Base-by-base conservation (phyloP, 116 monocot species). In the Posidonia oceanica region DNA sequence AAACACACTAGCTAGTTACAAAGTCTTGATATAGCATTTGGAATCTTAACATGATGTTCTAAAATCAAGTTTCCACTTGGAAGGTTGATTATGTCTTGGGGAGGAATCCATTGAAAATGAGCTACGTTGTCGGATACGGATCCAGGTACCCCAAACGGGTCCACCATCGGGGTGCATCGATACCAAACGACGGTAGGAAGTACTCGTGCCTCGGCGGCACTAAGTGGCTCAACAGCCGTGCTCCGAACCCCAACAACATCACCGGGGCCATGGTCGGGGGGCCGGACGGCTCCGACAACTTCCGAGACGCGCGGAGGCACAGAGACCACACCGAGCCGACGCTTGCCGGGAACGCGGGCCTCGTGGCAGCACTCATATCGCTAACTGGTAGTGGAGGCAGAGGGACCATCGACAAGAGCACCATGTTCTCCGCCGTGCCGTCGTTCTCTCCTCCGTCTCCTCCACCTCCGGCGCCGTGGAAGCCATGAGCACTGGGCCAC, bases 221-320 rank as follows among this genome's bases (percentile, higher is more conserved):
- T 69, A 86, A 86, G 70, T 93, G 89, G 89, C 68, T 78, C 0
- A 75, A 89, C 72, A 21, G 75, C 15, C 66, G 22, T n/a, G 16
- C 61, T 12, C 70, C 79, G 6, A 78, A 93, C 53, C 93, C 93
- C 18, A 82, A 89, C 70, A 60, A 58, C 54, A 77, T 93, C 48
- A 66, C 41, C 4, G 93, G 93, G 3, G 93, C 89, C 20, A 88
- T 93, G 89, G 93, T 89, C 17, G 86, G 75, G 0, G 86, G 93
- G 0, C 89, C 93, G 4, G 80, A 86, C 71, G 36, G 52, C 42
- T 13, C 48, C 39, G 93, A 93, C 48, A 63, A 73, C 36, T 93
- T 84, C 83, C 14, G 21, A 3, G 93, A 93, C 62, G 57, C 56
- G 7, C 48, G 93, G 6, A 67, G 37, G 2, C 77, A 83, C 37